Evolutionary conservation across 2,329 filamentous ascomycete genomes (phyloP).

Genomic region (Talaromyces sp.): DNA sequence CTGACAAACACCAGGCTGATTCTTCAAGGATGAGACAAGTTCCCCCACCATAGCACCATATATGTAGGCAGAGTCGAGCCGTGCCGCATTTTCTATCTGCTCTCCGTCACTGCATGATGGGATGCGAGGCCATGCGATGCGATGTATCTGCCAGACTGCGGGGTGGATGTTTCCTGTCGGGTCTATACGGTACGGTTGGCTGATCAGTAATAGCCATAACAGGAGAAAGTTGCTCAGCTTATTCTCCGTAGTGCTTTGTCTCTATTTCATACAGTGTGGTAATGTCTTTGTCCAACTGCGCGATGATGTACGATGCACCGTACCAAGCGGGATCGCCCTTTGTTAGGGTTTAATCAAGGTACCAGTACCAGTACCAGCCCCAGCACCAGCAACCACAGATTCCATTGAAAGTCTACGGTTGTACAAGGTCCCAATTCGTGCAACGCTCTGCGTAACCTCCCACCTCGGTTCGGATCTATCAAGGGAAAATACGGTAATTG

Average conservation of each 20-base stretch:
- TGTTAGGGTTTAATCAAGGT: background rate
- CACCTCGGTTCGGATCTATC: background rate
- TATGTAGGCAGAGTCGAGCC: background rate
- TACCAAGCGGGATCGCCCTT: background rate
- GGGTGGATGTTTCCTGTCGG: background rate
- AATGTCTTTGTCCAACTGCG: background rate
- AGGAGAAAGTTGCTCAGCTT: background rate
- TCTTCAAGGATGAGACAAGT: background rate
- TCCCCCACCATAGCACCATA: background rate
- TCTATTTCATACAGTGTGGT: background rate
- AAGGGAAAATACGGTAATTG: background rate
- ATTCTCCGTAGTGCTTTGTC: background rate
- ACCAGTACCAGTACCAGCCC: background rate
- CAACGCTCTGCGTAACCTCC: background rate
- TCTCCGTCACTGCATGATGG: background rate
- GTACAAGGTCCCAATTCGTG: background rate
- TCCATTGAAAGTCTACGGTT: background rate
- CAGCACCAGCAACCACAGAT: too few relatives aligned
- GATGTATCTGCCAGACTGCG: background rate
- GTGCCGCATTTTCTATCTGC: background rate
- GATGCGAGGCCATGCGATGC: background rate
- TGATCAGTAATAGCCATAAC: background rate
- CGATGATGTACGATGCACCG: background rate
- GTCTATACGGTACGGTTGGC: background rate
- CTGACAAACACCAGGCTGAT: background rate